phyloP scores from a whole-genome alignment of 345 rosid genomes.

The Murraya paniculata region DNA sequence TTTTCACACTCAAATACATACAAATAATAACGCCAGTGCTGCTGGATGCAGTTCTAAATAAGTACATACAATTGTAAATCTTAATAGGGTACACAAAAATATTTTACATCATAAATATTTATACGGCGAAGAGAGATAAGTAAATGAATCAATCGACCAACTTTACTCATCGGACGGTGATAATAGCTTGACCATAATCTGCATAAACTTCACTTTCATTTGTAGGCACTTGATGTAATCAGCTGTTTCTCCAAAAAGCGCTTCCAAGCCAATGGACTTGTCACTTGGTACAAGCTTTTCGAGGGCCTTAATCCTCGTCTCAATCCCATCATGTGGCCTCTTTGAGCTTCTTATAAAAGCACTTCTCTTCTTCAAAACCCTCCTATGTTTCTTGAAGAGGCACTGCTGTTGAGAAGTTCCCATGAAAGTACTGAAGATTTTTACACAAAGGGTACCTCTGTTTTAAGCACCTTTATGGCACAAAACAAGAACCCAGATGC shows the following conservation, averaged over 20 bases:
- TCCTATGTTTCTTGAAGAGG: not conserved
- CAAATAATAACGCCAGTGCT: not conserved
- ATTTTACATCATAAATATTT: no score
- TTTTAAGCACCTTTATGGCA: not conserved
- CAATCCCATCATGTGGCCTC: not conserved
- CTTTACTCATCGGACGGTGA: not conserved
- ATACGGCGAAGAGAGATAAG: not conserved
- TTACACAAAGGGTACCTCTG: not conserved
- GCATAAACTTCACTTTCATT: conserved; percentile 14
- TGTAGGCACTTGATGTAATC: conserved; percentile 12
- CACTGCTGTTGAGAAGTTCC: not conserved
- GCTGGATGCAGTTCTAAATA: not conserved
- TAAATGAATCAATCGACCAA: not conserved
- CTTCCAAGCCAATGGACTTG: not conserved
- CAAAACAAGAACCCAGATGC: not conserved
- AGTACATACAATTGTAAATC: not conserved
- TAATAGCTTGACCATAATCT: conserved; percentile 1
- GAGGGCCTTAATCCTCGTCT: not conserved
- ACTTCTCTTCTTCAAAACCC: not conserved
- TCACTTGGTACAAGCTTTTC: conserved; percentile 6
- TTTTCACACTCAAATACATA: not conserved
- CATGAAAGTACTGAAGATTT: not conserved
- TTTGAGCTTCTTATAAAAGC: not conserved
- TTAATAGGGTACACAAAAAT: not conserved
- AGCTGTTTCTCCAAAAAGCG: conserved; percentile 9